Evolutionary conservation across 78 protist species (phyloP).

Genomic region (Chrysochromulina tobinii): DNA sequence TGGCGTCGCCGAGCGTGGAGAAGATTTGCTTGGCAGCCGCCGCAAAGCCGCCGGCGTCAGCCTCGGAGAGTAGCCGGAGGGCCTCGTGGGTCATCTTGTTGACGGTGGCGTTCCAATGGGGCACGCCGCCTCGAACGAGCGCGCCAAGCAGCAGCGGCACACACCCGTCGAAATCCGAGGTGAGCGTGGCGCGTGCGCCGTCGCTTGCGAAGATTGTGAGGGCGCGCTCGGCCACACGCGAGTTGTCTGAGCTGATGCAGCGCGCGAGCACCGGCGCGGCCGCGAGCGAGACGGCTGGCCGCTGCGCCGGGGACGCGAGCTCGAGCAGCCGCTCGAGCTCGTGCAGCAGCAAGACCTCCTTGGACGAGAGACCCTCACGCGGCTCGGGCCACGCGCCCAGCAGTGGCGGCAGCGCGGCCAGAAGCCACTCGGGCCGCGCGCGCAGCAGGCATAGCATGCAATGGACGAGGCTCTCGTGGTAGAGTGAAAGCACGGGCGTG

Average conservation of each 20-base stretch:
- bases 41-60: background rate
- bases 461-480: background rate
- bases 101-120: slow-evolving; percentile 14
- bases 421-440: background rate
- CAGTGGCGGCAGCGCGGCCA: background rate
- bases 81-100: background rate
- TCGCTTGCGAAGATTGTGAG: background rate
- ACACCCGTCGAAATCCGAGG: background rate
- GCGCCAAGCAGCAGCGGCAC: background rate
- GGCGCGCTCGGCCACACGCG: background rate
- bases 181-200: background rate
- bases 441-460: background rate
- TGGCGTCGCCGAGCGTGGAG: too few relatives aligned
- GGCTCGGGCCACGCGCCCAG: background rate
- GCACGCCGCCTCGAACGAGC: background rate
- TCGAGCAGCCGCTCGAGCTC: background rate
- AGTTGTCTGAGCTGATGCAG: background rate
- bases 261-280: background rate
- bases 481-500: background rate
- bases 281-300: background rate
- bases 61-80: background rate
- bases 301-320: background rate
- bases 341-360: slow-evolving; percentile 22
- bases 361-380: background rate
- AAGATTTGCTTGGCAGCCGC: background rate